Percentiles rank a stretch among this genome's conserved stretches.
These are phyloP conservation scores for Acer yangbiense DNA, from an alignment of 345 rosid species.

Conservation along the genomic window DNA sequence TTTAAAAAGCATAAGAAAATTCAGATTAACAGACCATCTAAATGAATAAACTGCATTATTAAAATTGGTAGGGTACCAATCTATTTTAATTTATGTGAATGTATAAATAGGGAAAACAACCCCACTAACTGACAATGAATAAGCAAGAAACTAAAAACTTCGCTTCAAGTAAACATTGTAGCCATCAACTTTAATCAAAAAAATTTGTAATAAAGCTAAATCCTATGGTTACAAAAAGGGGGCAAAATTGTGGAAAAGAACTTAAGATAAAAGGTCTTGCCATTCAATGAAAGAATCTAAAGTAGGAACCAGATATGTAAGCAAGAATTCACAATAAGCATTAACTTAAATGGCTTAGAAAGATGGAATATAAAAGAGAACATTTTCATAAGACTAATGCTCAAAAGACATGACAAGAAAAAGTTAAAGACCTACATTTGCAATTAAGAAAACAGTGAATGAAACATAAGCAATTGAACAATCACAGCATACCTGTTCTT, in stretches of 20 bases:
- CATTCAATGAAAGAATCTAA: not conserved
- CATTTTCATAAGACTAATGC: not conserved
- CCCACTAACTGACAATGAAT: slow-evolving; percentile 7
- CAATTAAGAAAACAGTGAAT: not conserved
- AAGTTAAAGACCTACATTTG: too few relatives aligned
- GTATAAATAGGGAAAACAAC: not conserved
- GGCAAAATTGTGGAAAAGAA: not conserved
- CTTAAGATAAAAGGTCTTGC: not conserved
- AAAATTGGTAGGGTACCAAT: not conserved
- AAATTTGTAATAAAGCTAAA: not conserved
- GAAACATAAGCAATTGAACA: not conserved
- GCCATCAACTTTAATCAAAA: not conserved
- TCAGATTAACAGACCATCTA: not conserved
- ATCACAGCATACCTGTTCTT: slow-evolving; percentile 75
- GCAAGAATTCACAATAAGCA: not conserved
- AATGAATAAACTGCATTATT: not conserved
- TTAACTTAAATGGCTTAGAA: not conserved
- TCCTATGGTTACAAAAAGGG: not conserved
- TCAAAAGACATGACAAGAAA: not conserved
- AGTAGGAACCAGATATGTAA: not conserved
- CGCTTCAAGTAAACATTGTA: not conserved
- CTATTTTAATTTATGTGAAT: not conserved
- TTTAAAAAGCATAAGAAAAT: not conserved
- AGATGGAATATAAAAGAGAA: not conserved
- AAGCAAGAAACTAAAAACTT: not conserved